Percentiles rank a stretch among this genome's conserved stretches.
Conservation (phyloP, 768 basidiomycete genomes). For the Lactarius psammicola region DNA sequence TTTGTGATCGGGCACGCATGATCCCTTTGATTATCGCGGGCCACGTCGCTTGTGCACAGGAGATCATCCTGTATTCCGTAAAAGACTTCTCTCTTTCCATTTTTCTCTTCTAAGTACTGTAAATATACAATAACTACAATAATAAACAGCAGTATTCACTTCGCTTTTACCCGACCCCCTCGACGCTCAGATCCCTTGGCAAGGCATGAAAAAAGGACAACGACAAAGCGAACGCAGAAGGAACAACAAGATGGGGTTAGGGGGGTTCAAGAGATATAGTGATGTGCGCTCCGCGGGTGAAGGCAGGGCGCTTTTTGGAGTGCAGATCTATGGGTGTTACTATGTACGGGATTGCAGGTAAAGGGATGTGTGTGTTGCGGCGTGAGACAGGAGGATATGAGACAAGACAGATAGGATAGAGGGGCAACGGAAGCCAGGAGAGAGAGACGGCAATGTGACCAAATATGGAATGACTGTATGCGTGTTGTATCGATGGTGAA, state of each 20-base stretch:
- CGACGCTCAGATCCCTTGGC: conserved; percentile 21
- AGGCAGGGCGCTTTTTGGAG: conserved; percentile 22
- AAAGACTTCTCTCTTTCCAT: conserved; percentile 21
- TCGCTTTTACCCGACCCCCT: conserved; percentile 21
- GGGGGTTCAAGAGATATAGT: conserved; percentile 24
- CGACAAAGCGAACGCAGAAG: conserved; percentile 23
- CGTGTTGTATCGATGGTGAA: conserved; percentile 17
- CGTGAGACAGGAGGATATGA: conserved; percentile 16
- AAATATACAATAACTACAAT: conserved; percentile 32
- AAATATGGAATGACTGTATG: conserved; percentile 17
- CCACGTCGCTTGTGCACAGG: not conserved
- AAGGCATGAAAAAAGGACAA: conserved; percentile 18
- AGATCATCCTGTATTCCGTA: not conserved
- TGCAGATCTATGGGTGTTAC: conserved; percentile 22
- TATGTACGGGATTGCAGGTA: conserved; percentile 26
- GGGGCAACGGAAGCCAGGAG: conserved; percentile 12
- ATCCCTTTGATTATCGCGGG: conserved; percentile 11
- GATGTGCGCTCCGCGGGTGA: conserved; percentile 23
- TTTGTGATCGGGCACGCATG: not conserved
- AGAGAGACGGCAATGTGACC: conserved; percentile 17
- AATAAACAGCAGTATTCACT: conserved; percentile 25
- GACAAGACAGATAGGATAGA: conserved; percentile 4
- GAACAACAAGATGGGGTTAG: conserved; percentile 7
- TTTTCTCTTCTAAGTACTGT: conserved; percentile 21
- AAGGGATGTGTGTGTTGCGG: conserved; percentile 19